Percentiles rank a stretch among this genome's conserved stretches.
phyloP scores from a whole-genome alignment of 352 stramenopile genomes.

The Phytophthora macrochlamydospora region DNA sequence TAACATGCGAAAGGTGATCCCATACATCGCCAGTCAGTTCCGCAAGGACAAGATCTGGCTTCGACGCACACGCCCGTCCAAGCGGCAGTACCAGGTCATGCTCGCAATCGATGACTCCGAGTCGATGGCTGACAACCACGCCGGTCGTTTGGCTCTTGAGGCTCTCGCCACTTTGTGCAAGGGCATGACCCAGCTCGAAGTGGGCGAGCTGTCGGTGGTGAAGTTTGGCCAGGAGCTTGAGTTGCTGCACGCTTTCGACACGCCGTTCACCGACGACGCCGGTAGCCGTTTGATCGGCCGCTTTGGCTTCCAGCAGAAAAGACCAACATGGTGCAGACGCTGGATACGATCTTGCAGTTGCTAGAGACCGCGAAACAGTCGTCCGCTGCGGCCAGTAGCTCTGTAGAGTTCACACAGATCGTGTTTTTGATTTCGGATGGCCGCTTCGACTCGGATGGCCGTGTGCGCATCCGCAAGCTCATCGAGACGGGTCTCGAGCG shows the following conservation, averaged over 20 bases:
- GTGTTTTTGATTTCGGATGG: conserved; percentile 99
- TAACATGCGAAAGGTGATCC: conserved; percentile 99
- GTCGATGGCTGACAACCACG: conserved; percentile 98
- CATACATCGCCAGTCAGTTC: conserved; percentile 99
- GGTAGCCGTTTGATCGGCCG: conserved; percentile 93
- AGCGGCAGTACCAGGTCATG: conserved; percentile 99
- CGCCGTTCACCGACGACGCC: conserved; percentile 96
- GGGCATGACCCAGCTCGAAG: conserved; percentile 97
- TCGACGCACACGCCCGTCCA: conserved; percentile 97
- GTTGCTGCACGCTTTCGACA: conserved; percentile 96
- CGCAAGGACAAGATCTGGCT: conserved; percentile 99
- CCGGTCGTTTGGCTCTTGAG: conserved; percentile 94
- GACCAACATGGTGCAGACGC: conserved; percentile 96
- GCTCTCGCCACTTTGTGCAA: conserved; percentile 97
- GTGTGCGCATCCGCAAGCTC: conserved; percentile 93
- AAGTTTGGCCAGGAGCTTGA: conserved; percentile 98
- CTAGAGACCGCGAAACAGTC: conserved; percentile 86
- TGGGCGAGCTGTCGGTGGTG: conserved; percentile 93
- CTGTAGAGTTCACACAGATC: conserved; percentile 95
- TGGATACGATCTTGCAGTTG: conserved; percentile 92
- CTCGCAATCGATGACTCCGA: conserved; percentile 99
- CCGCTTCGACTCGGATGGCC: conserved; percentile 97
- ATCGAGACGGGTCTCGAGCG: conserved; percentile 97
- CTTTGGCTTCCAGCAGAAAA: conserved; percentile 98
- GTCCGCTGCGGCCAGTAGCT: conserved; percentile 48